Evolutionary conservation across 2,329 filamentous ascomycete genomes (phyloP), one percentile per base, ranked within the genome.

Genomic region (Ceratocystis huliohia): DNA sequence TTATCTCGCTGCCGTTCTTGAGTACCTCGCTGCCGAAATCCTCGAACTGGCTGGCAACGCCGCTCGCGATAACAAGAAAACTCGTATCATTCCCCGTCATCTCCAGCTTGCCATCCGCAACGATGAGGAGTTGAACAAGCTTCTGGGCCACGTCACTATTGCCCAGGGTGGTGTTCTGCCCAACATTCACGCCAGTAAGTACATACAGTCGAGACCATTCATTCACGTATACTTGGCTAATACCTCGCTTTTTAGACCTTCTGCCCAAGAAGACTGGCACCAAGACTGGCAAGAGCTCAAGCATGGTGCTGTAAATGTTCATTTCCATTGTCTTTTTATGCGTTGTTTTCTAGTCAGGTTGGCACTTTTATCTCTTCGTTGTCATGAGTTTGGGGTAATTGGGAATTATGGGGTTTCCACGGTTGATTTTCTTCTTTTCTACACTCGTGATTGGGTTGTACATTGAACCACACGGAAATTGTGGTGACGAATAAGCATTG

Each of bases 31-130:
- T 73, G 94, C 94, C 72, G 94, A 99, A 83, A 96, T 99, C 73
- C 91, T 99, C 75, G 94, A 99, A 82, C 82, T 99, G 81, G 94
- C 94, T 78, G 94, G 94, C 74, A 99, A 99, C 79, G 94, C 94
- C 74, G 94, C 94, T 70, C 93, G 94, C 74, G 94, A 99, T 82
- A 96, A 97, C 88, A 99, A 99, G 90, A 97, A 97, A 89, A 99
- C 93, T 71, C 92, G 94, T 88, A 99, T 99, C 82, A 99, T 97
- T 69, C 94, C 94, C 71, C 91, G 94, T 80, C 94, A 99, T 80
- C 86, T 99, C 61, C 94, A 99, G 83, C 91, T 99, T 73, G 94
- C 94, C 80, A 99, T 99, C 83, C 88, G 94, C 76, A 96, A 96
- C 82, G 93, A 97, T 79, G 93, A 97, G 85, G 94, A 99, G 81